These are phyloP conservation scores for Aeschynomene evenia DNA, from an alignment of 306 rosid species.

Conservation along the genomic window DNA sequence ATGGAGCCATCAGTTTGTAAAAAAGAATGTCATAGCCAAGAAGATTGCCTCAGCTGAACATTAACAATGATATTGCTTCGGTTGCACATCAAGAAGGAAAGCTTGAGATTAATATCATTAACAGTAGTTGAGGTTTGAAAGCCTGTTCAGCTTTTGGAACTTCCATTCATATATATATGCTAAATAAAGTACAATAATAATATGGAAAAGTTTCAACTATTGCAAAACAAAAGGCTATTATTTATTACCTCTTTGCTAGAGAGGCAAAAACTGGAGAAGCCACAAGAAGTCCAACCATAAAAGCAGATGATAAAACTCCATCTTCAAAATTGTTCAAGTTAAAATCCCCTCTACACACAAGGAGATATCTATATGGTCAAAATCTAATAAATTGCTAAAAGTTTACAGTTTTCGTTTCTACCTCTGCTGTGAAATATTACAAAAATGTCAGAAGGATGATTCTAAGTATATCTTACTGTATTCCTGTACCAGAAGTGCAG, in stretches of 20 bases:
- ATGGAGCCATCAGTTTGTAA: neutral
- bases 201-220: neutral
- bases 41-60: neutral
- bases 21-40: neutral
- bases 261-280: slow-evolving; percentile 73
- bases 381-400: slow-evolving; percentile 3
- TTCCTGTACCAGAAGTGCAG: slow-evolving; percentile 77
- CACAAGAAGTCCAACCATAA: slow-evolving; percentile 74
- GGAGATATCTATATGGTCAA: neutral
- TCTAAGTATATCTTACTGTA: slow-evolving; percentile 65
- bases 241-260: slow-evolving; percentile 56
- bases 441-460: neutral
- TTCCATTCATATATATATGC: slow-evolving; percentile 1
- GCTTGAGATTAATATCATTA: neutral
- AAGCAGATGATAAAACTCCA: slow-evolving; percentile 67
- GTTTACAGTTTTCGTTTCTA: slow-evolving; percentile 2
- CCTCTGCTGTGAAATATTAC: neutral
- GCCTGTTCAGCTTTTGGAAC: slow-evolving; percentile 14
- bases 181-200: neutral
- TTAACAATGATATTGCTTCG: neutral
- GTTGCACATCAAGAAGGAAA: neutral
- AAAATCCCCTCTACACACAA: slow-evolving; percentile 54
- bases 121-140: neutral
- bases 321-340: slow-evolving; percentile 66
- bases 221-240: slow-evolving; percentile 23